Evolutionary conservation across 2,329 filamentous ascomycete genomes (phyloP).

Genomic region (Aspergillus candidus): DNA sequence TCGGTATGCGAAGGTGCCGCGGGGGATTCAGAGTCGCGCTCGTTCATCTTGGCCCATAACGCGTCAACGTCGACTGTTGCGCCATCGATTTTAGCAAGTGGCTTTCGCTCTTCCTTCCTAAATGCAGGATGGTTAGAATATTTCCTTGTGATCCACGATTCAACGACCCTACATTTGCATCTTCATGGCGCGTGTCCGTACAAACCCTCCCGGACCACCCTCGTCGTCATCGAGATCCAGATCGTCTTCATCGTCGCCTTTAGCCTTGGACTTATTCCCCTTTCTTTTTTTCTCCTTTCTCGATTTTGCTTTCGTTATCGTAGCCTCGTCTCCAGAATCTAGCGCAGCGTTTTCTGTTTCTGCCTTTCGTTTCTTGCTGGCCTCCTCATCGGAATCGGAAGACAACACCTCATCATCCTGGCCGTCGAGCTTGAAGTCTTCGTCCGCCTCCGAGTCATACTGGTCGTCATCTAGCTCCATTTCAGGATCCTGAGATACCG

Average conservation of each 20-base stretch:
- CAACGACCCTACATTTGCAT: constrained; percentile 36
- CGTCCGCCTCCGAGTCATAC: constrained; percentile 35
- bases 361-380: constrained; percentile 32
- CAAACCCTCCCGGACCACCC: constrained; percentile 46
- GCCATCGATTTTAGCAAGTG: constrained; percentile 43
- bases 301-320: constrained; percentile 45
- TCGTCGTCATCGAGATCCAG: constrained; percentile 36
- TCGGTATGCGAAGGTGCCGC: constrained; percentile 9
- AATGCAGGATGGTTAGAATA: constrained; percentile 1
- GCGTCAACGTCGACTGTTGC: constrained; percentile 52
- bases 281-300: constrained; percentile 37
- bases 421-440: constrained; percentile 33
- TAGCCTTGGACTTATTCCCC: constrained; percentile 27
- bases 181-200: constrained; percentile 50
- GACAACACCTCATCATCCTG: constrained; percentile 30
- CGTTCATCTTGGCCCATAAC: constrained; percentile 50
- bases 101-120: constrained; percentile 44
- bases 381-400: constrained; percentile 26
- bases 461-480: constrained; percentile 28
- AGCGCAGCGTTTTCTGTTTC: constrained; percentile 36
- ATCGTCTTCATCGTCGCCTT: constrained; percentile 34
- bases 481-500: constrained; percentile 13
- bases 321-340: constrained; percentile 53
- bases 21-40: constrained; percentile 19
- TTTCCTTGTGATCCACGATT: constrained; percentile 3